Evolutionary conservation across 768 basidiomycete genomes (phyloP).

Genomic region (Lentinula edodes): DNA sequence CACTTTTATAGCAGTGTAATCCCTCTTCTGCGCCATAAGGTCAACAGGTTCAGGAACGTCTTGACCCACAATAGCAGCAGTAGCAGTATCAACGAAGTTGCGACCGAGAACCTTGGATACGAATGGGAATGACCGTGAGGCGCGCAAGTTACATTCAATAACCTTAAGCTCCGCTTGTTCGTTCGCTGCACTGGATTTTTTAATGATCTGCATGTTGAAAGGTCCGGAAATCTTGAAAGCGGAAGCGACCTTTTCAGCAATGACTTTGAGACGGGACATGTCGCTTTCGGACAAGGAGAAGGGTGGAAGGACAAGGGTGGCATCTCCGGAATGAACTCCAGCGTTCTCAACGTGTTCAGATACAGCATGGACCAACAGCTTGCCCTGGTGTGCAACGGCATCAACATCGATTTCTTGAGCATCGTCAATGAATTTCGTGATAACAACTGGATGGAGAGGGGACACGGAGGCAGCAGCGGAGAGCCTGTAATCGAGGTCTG

Average conservation of each 20-base stretch:
- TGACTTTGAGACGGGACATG: conserved; percentile 84
- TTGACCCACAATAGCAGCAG: conserved; percentile 78
- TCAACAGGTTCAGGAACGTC: conserved; percentile 90
- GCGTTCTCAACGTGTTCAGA: conserved; percentile 99
- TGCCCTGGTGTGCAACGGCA: conserved; percentile 90
- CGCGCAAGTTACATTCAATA: conserved; percentile 97
- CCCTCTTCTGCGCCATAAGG: conserved; percentile 81
- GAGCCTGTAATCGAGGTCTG: conserved; percentile 84
- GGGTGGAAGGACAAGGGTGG: conserved; percentile 94
- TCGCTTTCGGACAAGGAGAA: conserved; percentile 73
- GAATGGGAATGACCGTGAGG: conserved; percentile 98
- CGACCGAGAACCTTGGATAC: conserved; percentile 96
- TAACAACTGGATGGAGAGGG: conserved; percentile 94
- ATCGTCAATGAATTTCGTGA: conserved; percentile 97
- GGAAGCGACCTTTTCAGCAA: conserved; percentile 90
- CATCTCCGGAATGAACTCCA: conserved; percentile 98
- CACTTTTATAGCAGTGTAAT: conserved; percentile 95
- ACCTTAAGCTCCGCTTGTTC: conserved; percentile 80
- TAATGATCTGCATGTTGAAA: conserved; percentile 99
- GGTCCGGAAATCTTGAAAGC: conserved; percentile 98
- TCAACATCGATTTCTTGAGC: conserved; percentile 99
- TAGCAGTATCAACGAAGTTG: conserved; percentile 95
- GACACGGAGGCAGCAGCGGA: conserved; percentile 97
- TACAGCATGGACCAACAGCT: conserved; percentile 89
- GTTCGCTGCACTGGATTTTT: conserved; percentile 54